Conservation (phyloP, 2,329 filamentous ascomycete species). For the Westerdykella ornata region DNA sequence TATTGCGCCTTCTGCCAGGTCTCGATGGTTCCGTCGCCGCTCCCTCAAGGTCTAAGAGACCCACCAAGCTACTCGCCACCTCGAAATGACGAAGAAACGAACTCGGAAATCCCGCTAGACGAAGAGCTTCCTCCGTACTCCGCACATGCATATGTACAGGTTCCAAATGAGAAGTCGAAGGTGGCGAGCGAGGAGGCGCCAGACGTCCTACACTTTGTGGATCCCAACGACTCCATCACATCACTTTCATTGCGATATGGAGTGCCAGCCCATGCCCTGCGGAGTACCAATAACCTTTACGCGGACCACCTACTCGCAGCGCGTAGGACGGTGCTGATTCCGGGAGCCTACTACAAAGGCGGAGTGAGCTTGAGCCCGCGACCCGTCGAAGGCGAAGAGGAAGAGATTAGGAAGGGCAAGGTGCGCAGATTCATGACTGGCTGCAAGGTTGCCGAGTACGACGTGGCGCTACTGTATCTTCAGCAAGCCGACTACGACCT, state of each 20-base stretch:
- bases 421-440: constrained; percentile 72
- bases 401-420: constrained; percentile 62
- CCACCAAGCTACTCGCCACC: constrained; percentile 59
- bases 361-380: constrained; percentile 62
- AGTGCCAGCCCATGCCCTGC: constrained; percentile 57
- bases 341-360: constrained; percentile 61
- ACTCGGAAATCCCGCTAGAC: constrained; percentile 14
- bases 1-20: constrained; percentile 74
- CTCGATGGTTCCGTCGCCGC: constrained; percentile 53
- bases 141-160: constrained; percentile 24
- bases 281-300: constrained; percentile 62
- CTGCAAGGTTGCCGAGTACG: constrained; percentile 68
- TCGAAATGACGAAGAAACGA: constrained; percentile 12
- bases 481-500: constrained; percentile 63
- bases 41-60: constrained; percentile 59
- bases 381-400: constrained; percentile 67
- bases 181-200: constrained; percentile 37
- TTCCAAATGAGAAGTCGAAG: constrained; percentile 26
- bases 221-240: constrained; percentile 61
- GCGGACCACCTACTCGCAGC: constrained; percentile 65
- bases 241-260: constrained; percentile 66
- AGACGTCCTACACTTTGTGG: constrained; percentile 68
- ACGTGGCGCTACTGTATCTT: constrained; percentile 68
- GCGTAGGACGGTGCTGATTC: constrained; percentile 64
- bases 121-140: constrained; percentile 44